Percentiles rank a stretch among this genome's conserved stretches.
Conservation (phyloP, 116 monocot species). For the Trichopus zeylanicus region DNA sequence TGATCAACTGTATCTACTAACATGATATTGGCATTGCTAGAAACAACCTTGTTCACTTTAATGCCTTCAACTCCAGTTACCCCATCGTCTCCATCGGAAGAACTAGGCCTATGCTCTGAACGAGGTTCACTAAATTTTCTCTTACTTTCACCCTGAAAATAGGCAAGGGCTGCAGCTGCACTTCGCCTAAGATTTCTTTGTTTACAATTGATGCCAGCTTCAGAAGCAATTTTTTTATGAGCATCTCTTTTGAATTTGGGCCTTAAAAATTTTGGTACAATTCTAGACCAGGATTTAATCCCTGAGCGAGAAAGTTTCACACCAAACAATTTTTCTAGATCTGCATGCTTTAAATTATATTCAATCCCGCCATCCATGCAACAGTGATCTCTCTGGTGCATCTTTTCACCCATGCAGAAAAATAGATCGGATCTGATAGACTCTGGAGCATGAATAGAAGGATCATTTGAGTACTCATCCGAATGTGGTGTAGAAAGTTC, state of each 20-base stretch:
- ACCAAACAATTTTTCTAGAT: slow-evolving; percentile 83
- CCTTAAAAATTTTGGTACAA: slow-evolving; percentile 25
- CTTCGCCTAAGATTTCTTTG: slow-evolving; percentile 65
- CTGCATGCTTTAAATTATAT: slow-evolving; percentile 72
- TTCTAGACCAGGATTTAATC: slow-evolving; percentile 39
- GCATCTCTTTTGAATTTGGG: slow-evolving; percentile 39
- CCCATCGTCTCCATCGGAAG: slow-evolving; percentile 17
- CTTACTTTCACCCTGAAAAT: slow-evolving; percentile 38
- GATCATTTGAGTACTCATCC: slow-evolving; percentile 21
- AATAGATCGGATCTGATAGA: slow-evolving; percentile 28
- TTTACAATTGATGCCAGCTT: slow-evolving; percentile 39
- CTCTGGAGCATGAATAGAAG: slow-evolving; percentile 10
- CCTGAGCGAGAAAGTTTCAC: slow-evolving; percentile 32
- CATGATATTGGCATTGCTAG: background rate
- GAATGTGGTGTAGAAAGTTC: slow-evolving; percentile 12
- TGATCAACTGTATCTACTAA: slow-evolving; percentile 10
- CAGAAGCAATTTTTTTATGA: slow-evolving; percentile 31
- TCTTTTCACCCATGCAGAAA: slow-evolving; percentile 53
- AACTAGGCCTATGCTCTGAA: slow-evolving; percentile 11
- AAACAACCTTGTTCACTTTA: slow-evolving; percentile 4
- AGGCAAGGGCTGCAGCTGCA: slow-evolving; percentile 63
- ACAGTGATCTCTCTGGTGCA: slow-evolving; percentile 64
- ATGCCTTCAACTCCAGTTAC: slow-evolving; percentile 11
- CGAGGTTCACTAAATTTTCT: slow-evolving; percentile 13
- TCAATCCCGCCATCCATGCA: slow-evolving; percentile 39